These are phyloP conservation scores for Trichoderma harzianum DNA, from an alignment of 2,329 filamentous ascomycete species.

Conservation along the genomic window DNA sequence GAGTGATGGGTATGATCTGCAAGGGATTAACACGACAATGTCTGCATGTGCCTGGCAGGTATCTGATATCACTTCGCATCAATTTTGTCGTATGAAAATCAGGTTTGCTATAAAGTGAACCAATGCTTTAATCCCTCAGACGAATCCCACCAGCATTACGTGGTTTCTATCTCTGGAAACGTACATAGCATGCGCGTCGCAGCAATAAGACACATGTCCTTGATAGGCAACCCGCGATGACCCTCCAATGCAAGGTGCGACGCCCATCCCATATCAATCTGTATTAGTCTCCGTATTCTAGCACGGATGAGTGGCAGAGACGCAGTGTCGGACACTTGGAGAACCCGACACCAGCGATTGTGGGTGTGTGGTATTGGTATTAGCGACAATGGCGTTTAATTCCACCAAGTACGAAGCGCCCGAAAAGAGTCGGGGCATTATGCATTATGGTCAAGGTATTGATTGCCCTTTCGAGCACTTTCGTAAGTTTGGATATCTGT, in stretches of 20 bases:
- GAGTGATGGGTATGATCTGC: neutral
- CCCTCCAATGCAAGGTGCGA: neutral
- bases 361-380: neutral
- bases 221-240: neutral
- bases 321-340: constrained; percentile 9
- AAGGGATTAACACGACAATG: neutral
- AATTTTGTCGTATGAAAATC: neutral
- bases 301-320: neutral
- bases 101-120: neutral
- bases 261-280: constrained; percentile 8
- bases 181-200: neutral
- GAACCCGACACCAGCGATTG: constrained; percentile 5
- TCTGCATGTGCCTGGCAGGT: neutral
- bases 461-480: neutral
- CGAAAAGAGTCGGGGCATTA: neutral
- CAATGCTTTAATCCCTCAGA: constrained; percentile 1
- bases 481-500: neutral
- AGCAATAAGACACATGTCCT: neutral
- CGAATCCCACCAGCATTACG: neutral
- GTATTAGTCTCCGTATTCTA: neutral
- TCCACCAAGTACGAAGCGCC: neutral
- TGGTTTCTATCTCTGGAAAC: neutral
- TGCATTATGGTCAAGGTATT: neutral
- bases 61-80: neutral
- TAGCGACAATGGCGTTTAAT: constrained; percentile 2